Evolutionary conservation across 1,284 basidiomycete genomes (phyloP).

Genomic region (Takashimella tepidaria): DNA sequence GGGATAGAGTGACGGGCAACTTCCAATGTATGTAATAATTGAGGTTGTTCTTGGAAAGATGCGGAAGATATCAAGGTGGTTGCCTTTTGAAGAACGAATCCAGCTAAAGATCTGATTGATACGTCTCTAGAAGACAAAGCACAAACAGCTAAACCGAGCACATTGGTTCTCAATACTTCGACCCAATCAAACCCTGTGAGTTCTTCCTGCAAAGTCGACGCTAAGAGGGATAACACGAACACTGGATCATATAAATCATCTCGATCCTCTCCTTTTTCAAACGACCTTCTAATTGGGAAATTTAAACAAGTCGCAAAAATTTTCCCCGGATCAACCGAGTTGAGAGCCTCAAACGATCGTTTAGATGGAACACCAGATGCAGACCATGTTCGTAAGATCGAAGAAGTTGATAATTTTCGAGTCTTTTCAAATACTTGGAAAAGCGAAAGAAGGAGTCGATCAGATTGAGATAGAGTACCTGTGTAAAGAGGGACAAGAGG

Average conservation of each 20-base stretch:
- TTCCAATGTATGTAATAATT: constrained; percentile 69
- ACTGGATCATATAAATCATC: constrained; percentile 68
- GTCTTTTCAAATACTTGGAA: constrained; percentile 73
- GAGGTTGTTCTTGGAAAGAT: constrained; percentile 70
- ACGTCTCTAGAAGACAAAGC: constrained; percentile 65
- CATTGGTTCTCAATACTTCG: constrained; percentile 74
- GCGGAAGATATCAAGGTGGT: constrained; percentile 30
- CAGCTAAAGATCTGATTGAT: constrained; percentile 55
- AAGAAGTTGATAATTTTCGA: constrained; percentile 60
- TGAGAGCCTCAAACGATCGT: constrained; percentile 59
- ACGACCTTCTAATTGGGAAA: constrained; percentile 55
- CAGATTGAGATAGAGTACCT: constrained; percentile 61
- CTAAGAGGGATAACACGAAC: constrained; percentile 66
- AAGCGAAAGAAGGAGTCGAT: constrained; percentile 64
- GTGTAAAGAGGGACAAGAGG: constrained; percentile 68
- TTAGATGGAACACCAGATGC: constrained; percentile 47
- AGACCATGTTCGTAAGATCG: constrained; percentile 62
- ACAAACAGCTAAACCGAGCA: constrained; percentile 67
- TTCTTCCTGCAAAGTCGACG: constrained; percentile 58
- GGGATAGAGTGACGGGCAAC: constrained; percentile 62
- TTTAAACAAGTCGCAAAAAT: constrained; percentile 68
- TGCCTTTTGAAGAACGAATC: constrained; percentile 48
- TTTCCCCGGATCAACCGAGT: constrained; percentile 61
- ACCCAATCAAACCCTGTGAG: constrained; percentile 73
- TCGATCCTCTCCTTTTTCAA: constrained; percentile 32